phyloP scores from a whole-genome alignment of 805 yeast genomes.

The Pachysolen tannophilus region DNA sequence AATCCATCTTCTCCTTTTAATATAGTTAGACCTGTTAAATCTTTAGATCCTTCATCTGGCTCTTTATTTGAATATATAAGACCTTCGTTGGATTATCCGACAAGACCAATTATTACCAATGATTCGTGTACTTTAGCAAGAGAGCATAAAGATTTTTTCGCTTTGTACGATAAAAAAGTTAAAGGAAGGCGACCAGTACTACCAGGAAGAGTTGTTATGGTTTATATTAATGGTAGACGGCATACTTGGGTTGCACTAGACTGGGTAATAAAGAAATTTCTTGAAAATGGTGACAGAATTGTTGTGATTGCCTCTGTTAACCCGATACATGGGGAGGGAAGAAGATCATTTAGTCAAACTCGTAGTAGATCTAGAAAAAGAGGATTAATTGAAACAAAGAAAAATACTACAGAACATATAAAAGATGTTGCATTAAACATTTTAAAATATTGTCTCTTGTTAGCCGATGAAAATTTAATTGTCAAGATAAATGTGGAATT shows the following conservation, averaged over 20 bases:
- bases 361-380: constrained; percentile 7
- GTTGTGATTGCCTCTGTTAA: constrained; percentile 50
- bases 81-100: too few species aligned
- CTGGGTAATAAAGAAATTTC: constrained; percentile 48
- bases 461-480: constrained; percentile 36
- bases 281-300: constrained; percentile 60
- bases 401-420: constrained; percentile 39
- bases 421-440: constrained; percentile 37
- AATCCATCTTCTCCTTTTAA: constrained; percentile 1
- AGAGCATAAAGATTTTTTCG: constrained; percentile 39
- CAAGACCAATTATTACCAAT: constrained; percentile 28
- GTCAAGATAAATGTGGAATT: constrained; percentile 52
- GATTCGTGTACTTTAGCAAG: constrained; percentile 37
- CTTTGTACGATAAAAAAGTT: constrained; percentile 29
- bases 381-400: constrained; percentile 23
- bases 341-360: constrained; percentile 9
- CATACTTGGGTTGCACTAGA: constrained; percentile 84
- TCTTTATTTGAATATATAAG: too few species aligned
- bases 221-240: constrained; percentile 59
- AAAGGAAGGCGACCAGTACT: constrained; percentile 29
- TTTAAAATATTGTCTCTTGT: constrained; percentile 42
- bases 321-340: constrained; percentile 18
- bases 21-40: too few species aligned
- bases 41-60: constrained; percentile 5
- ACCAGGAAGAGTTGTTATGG: constrained; percentile 48